These are phyloP conservation scores for Aspergillus sojae DNA, from an alignment of 2,329 filamentous ascomycete species.

Conservation along the genomic window DNA sequence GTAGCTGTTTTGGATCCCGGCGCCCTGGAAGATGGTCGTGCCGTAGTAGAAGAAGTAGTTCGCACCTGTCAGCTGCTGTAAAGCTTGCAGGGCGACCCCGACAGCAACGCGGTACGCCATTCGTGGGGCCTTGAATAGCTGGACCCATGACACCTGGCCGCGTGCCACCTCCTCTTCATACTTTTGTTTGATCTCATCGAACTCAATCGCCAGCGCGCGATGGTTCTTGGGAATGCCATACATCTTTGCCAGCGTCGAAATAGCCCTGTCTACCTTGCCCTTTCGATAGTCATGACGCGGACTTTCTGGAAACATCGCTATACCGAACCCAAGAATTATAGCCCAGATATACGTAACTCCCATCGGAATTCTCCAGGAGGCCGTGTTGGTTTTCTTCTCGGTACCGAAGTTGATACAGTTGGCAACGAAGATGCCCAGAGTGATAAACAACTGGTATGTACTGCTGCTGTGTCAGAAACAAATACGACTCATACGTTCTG, in stretches of 20 bases:
- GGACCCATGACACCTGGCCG: slow-evolving; percentile 36
- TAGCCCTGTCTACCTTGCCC: slow-evolving; percentile 55
- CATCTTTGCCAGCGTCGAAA: slow-evolving; percentile 54
- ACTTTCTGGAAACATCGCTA: slow-evolving; percentile 58
- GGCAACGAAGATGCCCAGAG: slow-evolving; percentile 50
- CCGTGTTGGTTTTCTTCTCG: slow-evolving; percentile 37
- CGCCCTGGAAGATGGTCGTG: slow-evolving; percentile 57
- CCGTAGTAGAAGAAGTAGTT: slow-evolving; percentile 59
- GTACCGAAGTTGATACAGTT: slow-evolving; percentile 52
- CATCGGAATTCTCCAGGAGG: slow-evolving; percentile 54
- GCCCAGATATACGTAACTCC: slow-evolving; percentile 62
- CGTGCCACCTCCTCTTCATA: slow-evolving; percentile 52
- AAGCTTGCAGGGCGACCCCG: slow-evolving; percentile 45
- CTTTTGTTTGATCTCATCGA: slow-evolving; percentile 59
- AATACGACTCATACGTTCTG: background rate
- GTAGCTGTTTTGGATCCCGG: slow-evolving; percentile 66
- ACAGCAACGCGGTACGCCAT: slow-evolving; percentile 47
- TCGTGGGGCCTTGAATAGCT: slow-evolving; percentile 45
- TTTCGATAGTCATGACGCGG: slow-evolving; percentile 62
- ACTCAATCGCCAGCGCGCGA: slow-evolving; percentile 54
- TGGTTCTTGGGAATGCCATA: slow-evolving; percentile 59
- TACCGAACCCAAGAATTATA: slow-evolving; percentile 55
- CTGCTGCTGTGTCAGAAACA: background rate
- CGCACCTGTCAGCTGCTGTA: slow-evolving; percentile 31
- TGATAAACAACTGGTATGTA: slow-evolving; percentile 53